These are phyloP conservation scores for Aquilaria yunnanensis DNA, from an alignment of 345 rosid species.

Conservation along the genomic window DNA sequence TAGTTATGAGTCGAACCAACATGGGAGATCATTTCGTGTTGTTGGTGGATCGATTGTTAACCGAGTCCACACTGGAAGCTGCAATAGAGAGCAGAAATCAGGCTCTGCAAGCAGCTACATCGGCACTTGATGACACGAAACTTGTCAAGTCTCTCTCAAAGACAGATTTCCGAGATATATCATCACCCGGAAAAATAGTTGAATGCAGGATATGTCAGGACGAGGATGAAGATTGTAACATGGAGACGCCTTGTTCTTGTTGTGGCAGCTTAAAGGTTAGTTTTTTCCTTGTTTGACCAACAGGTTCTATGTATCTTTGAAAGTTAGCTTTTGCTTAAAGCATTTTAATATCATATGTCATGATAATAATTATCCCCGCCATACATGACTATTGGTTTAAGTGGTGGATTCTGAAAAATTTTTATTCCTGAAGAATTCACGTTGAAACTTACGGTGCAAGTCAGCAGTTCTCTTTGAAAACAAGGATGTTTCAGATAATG, in stretches of 20 bases:
- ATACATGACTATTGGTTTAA: too few species aligned
- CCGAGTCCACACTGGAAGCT: constrained; percentile 76
- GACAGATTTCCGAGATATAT: constrained; percentile 38
- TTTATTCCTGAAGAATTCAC: too few species aligned
- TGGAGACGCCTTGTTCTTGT: constrained; percentile 94
- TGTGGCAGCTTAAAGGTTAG: constrained; percentile 88
- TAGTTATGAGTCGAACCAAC: constrained; percentile 7
- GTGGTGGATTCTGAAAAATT: too few species aligned
- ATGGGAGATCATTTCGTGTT: constrained; percentile 98
- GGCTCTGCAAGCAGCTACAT: constrained; percentile 31
- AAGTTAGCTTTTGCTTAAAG: too few species aligned
- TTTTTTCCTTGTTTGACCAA: background rate
- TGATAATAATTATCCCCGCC: too few species aligned
- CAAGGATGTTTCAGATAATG: constrained; percentile 3
- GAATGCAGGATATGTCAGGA: constrained; percentile 96
- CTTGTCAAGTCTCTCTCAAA: constrained; percentile 18
- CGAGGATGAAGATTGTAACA: constrained; percentile 70
- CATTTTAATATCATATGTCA: too few species aligned
- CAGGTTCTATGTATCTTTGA: background rate
- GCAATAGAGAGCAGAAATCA: constrained; percentile 72
- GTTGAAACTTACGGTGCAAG: too few species aligned
- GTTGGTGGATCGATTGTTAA: constrained; percentile 76
- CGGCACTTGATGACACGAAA: constrained; percentile 25
- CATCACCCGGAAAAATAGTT: constrained; percentile 42
- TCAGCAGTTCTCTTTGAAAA: background rate